These are phyloP conservation scores for Ganoderma multipileum DNA, from an alignment of 1,284 basidiomycete genomes.

Conservation along the genomic window DNA sequence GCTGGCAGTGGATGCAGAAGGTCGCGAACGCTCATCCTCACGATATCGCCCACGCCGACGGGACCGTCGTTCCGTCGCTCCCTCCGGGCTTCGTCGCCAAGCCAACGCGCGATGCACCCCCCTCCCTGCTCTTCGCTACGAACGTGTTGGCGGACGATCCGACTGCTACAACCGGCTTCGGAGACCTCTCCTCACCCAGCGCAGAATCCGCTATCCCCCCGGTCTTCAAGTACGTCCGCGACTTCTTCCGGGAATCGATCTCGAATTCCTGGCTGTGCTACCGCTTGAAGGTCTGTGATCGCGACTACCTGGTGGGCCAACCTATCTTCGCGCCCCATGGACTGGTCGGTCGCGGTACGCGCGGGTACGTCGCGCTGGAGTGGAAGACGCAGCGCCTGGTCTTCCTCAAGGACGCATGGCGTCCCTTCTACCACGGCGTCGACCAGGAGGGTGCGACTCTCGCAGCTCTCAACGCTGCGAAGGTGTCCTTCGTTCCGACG, in stretches of 20 bases:
- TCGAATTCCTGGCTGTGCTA: conserved; percentile 3
- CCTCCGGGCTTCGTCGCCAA: background rate
- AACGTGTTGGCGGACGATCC: background rate
- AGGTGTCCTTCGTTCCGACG: background rate
- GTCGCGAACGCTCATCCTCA: background rate
- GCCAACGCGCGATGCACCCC: background rate
- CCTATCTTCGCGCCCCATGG: background rate
- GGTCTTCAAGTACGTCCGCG: conserved; percentile 19
- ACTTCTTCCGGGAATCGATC: conserved; percentile 16
- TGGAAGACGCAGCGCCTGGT: conserved; percentile 11
- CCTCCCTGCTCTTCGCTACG: background rate
- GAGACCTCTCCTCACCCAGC: background rate
- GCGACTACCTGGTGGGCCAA: background rate
- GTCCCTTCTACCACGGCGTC: background rate
- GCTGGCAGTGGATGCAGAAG: conserved; percentile 14
- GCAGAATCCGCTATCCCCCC: background rate
- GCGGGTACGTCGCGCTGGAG: conserved; percentile 8
- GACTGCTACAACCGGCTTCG: background rate
- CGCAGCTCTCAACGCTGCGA: background rate
- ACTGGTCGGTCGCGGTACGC: conserved; percentile 10
- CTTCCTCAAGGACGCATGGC: conserved; percentile 16
- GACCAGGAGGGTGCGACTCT: background rate
- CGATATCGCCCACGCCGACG: conserved; percentile 10
- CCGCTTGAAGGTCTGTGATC: conserved; percentile 5
- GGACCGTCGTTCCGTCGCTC: background rate